Percentiles rank a stretch among this genome's conserved stretches.
These are phyloP conservation scores for Vairimorpha ceranae DNA, from an alignment of 371 early-diverging fungal species.

Conservation along the genomic window DNA sequence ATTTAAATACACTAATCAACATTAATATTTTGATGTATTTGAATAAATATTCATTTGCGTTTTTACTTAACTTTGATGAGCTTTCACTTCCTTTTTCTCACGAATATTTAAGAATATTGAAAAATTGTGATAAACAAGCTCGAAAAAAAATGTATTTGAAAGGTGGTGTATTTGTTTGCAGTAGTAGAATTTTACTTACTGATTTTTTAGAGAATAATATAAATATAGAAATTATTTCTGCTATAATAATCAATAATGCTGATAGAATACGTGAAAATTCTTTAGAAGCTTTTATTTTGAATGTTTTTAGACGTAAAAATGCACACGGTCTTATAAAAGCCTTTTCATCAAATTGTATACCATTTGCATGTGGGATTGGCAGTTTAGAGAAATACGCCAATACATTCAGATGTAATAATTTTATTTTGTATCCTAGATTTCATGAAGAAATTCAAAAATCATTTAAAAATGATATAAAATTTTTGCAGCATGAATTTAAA, in stretches of 20 bases:
- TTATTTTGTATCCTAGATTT: constrained; percentile 55
- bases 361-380: constrained; percentile 10
- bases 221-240: constrained; percentile 71
- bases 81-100: constrained; percentile 66
- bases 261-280: constrained; percentile 43
- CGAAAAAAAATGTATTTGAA: constrained; percentile 42
- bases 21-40: constrained; percentile 69
- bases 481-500: constrained; percentile 30
- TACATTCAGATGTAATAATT: constrained; percentile 20
- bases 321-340: constrained; percentile 41
- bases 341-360: constrained; percentile 30
- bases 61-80: constrained; percentile 72
- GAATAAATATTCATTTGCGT: constrained; percentile 69
- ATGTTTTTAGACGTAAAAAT: constrained; percentile 39
- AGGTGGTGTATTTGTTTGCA: constrained; percentile 78
- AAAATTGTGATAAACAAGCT: not conserved
- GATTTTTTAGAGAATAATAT: constrained; percentile 76
- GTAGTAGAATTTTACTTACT: constrained; percentile 80
- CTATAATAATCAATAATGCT: constrained; percentile 74
- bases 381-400: constrained; percentile 17
- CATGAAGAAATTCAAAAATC: constrained; percentile 36
- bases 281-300: constrained; percentile 47
- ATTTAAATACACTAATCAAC: constrained; percentile 68
- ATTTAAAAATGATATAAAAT: constrained; percentile 26
- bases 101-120: constrained; percentile 59